Evolutionary conservation across 1,139 yeast genomes (phyloP).

Genomic region (Zygosaccharomyces sapae): DNA sequence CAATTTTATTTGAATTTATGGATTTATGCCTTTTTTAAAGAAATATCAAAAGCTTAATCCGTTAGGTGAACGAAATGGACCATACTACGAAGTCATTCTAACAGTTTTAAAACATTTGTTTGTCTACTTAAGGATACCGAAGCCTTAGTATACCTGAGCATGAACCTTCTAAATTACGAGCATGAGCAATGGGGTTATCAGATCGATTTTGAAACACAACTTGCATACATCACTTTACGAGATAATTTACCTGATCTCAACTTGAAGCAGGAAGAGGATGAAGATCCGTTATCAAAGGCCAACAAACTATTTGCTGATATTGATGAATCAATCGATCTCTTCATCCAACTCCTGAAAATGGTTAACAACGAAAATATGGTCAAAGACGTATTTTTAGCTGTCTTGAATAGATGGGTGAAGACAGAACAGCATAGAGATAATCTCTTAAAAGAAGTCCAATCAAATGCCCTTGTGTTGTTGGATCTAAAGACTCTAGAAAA

Average conservation of each 20-base stretch:
- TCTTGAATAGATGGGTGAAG: conserved; percentile 60
- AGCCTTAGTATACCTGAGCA: conserved; percentile 40
- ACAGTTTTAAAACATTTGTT: conserved; percentile 49
- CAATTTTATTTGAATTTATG: conserved; percentile 49
- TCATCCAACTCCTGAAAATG: conserved; percentile 47
- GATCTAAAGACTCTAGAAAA: conserved; percentile 64
- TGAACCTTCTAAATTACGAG: conserved; percentile 44
- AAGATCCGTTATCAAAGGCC: conserved; percentile 10
- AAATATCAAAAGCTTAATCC: conserved; percentile 38
- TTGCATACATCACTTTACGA: conserved; percentile 46
- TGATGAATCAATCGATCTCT: conserved; percentile 49
- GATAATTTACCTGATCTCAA: conserved; percentile 2
- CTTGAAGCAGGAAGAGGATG: conserved; percentile 7
- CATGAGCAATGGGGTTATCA: conserved; percentile 49
- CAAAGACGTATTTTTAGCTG: conserved; percentile 46
- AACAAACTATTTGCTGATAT: conserved; percentile 45
- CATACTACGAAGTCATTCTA: conserved; percentile 42
- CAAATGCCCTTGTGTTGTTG: conserved; percentile 49
- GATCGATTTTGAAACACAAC: conserved; percentile 44
- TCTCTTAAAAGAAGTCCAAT: conserved; percentile 31
- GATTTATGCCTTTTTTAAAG: conserved; percentile 56
- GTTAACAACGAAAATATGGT: conserved; percentile 50
- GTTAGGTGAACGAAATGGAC: conserved; percentile 20
- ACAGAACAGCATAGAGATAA: conserved; percentile 20
- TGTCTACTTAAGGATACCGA: conserved; percentile 40